These are phyloP conservation scores for Musa acuminata DNA, from an alignment of 176 grass and related monocot species.

Conservation along the genomic window DNA sequence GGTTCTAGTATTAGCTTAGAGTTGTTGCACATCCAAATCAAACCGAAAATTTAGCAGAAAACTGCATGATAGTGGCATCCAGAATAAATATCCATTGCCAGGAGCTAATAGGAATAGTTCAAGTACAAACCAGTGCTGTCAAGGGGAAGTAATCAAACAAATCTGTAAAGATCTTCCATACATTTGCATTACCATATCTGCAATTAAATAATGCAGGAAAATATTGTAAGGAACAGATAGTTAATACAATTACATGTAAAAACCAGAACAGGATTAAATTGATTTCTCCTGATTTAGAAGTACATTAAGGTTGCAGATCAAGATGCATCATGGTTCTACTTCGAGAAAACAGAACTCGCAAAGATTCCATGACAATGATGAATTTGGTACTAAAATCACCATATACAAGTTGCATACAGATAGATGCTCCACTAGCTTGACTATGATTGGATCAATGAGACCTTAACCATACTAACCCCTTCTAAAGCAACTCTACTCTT, in stretches of 20 bases:
- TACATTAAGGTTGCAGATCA: background rate
- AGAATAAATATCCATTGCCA: background rate
- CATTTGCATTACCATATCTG: conserved; percentile 94
- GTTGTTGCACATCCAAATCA: background rate
- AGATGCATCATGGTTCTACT: background rate
- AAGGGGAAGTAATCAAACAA: conserved; percentile 95
- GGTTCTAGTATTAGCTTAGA: background rate
- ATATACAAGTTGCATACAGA: no score
- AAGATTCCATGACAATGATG: no score
- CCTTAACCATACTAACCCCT: no score
- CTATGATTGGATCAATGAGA: no score
- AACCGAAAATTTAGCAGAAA: background rate
- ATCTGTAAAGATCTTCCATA: conserved; percentile 98
- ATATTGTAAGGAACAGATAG: background rate
- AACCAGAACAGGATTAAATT: background rate
- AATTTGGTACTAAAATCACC: no score
- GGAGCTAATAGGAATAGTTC: conserved; percentile 8
- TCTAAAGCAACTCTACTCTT: no score
- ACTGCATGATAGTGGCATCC: background rate
- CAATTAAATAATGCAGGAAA: conserved; percentile 17
- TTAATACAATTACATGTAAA: background rate
- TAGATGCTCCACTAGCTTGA: no score
- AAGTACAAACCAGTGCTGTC: conserved; percentile 71
- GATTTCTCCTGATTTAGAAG: background rate
- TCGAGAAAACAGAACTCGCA: background rate